A percentile compares a stretch with the other conserved stretches of the same genome.
phyloP scores from a whole-genome alignment of 2,329 filamentous ascomycete genomes.

The Alternaria viburni region DNA sequence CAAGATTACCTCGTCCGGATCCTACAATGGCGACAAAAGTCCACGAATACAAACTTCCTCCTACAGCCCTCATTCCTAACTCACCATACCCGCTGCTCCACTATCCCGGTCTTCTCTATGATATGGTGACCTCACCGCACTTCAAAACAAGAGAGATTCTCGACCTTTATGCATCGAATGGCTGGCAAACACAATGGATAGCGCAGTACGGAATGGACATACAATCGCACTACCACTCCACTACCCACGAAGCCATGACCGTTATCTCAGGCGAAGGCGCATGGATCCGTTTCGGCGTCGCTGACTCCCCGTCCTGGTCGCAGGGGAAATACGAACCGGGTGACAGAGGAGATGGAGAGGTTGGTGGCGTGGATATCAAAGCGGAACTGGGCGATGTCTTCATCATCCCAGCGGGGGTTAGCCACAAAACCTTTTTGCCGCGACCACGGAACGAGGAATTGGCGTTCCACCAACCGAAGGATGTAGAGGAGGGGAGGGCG shows the following conservation, averaged over 20 bases:
- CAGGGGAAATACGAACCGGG: conserved; percentile 39
- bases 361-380: conserved; percentile 57
- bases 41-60: conserved; percentile 29
- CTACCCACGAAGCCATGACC: conserved; percentile 64
- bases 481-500: conserved; percentile 25
- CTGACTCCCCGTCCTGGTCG: conserved; percentile 48
- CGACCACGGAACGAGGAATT: conserved; percentile 46
- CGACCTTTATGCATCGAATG: conserved; percentile 57
- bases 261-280: conserved; percentile 60
- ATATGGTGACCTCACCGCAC: conserved; percentile 27
- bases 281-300: conserved; percentile 62
- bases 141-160: conserved; percentile 45
- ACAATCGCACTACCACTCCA: conserved; percentile 61
- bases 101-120: conserved; percentile 54
- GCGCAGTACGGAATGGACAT: conserved; percentile 64
- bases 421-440: conserved; percentile 61
- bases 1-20: background rate
- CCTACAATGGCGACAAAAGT: conserved; percentile 17
- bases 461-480: conserved; percentile 54
- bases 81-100: conserved; percentile 58
- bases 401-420: conserved; percentile 62
- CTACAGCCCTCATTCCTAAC: conserved; percentile 50
- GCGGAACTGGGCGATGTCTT: conserved; percentile 64
- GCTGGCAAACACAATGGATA: conserved; percentile 63
- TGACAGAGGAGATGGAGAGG: conserved; percentile 52